Evolutionary conservation across 2,329 filamentous ascomycete genomes (phyloP).

Genomic region (Emydomyces testavorans): DNA sequence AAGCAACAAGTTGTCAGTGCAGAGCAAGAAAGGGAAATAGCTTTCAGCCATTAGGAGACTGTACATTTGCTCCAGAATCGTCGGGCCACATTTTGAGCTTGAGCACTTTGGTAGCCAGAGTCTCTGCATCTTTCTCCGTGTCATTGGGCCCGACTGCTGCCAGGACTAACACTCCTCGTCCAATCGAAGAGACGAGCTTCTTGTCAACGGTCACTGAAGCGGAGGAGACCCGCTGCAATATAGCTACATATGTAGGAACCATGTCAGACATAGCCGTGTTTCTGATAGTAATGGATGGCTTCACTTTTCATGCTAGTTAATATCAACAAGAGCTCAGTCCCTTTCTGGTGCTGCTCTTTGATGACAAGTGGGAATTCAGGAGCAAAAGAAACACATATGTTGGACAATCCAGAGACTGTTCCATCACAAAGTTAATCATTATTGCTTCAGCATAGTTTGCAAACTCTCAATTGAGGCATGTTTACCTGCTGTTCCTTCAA

Average conservation of each 20-base stretch:
- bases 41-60: conserved; percentile 7
- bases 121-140: conserved; percentile 75
- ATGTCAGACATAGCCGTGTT: background rate
- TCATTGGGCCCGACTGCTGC: conserved; percentile 85
- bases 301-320: conserved; percentile 32
- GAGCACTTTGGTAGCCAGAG: conserved; percentile 71
- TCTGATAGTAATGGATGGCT: conserved; percentile 10
- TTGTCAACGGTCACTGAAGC: conserved; percentile 93
- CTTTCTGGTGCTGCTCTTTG: too few relatives aligned
- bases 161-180: conserved; percentile 78
- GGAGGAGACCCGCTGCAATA: conserved; percentile 85
- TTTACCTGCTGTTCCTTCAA: background rate
- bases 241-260: conserved; percentile 55
- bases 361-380: too few relatives aligned
- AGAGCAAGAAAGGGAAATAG: conserved; percentile 12
- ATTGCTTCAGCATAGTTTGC: background rate
- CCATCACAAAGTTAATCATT: too few relatives aligned
- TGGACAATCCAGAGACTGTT: too few relatives aligned
- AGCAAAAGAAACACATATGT: too few relatives aligned
- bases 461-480: too few relatives aligned
- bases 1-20: conserved; percentile 5
- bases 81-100: conserved; percentile 91
- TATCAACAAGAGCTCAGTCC: background rate
- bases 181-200: conserved; percentile 79
- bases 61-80: conserved; percentile 55